These are phyloP conservation scores for Scutellaria minor DNA, from an alignment of 257 asterid species.

Conservation along the genomic window DNA sequence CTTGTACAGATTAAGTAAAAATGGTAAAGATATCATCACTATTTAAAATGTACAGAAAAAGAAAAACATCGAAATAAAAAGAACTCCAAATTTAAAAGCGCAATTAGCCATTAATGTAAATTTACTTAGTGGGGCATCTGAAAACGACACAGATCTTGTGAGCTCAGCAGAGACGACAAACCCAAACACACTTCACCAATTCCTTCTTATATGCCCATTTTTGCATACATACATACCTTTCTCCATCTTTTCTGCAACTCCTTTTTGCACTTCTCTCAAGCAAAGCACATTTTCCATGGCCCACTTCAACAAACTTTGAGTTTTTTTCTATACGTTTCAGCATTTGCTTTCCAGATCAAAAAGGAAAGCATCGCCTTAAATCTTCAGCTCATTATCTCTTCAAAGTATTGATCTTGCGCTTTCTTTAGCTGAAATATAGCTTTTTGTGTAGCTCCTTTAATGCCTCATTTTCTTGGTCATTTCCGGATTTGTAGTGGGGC, in stretches of 20 bases:
- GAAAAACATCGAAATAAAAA: too few species aligned
- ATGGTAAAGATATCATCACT: too few species aligned
- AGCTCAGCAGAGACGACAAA: slow-evolving; percentile 1
- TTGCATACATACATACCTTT: slow-evolving; percentile 19
- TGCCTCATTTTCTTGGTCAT: background rate
- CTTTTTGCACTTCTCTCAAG: slow-evolving; percentile 33
- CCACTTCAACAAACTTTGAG: slow-evolving; percentile 44
- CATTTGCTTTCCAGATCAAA: slow-evolving; percentile 6
- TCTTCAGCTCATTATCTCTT: background rate
- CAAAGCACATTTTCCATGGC: slow-evolving; percentile 43
- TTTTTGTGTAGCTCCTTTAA: slow-evolving; percentile 15
- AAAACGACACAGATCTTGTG: slow-evolving; percentile 22
- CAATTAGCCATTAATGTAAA: too few species aligned
- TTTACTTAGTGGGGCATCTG: background rate
- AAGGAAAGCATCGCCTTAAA: slow-evolving; percentile 21
- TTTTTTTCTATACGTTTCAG: background rate
- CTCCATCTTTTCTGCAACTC: slow-evolving; percentile 31
- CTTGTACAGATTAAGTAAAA: too few species aligned
- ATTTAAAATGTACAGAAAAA: too few species aligned
- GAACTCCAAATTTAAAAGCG: too few species aligned
- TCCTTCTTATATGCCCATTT: background rate
- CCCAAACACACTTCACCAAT: slow-evolving; percentile 16
- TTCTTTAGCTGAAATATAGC: slow-evolving; percentile 3
- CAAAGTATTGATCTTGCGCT: background rate
- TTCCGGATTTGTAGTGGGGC: slow-evolving; percentile 3